These are phyloP conservation scores for Mycena latifolia DNA, from an alignment of 768 basidiomycete species.

Conservation along the genomic window DNA sequence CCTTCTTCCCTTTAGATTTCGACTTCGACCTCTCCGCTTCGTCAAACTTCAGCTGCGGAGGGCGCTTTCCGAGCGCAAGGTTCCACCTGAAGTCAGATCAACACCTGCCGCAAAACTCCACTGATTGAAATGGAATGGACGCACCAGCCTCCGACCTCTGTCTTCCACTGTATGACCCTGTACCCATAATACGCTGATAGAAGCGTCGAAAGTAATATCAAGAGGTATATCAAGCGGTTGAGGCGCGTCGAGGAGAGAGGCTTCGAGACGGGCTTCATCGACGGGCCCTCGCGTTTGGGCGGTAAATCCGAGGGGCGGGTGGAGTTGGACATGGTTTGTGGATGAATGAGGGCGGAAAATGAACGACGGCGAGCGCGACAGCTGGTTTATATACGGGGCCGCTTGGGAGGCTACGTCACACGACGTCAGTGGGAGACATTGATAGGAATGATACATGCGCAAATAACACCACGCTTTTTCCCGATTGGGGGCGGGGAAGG, in stretches of 20 bases:
- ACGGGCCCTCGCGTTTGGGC: neutral
- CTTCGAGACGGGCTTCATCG: constrained; percentile 51
- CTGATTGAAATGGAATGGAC: neutral
- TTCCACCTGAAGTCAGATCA: constrained; percentile 55
- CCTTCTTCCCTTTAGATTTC: constrained; percentile 14
- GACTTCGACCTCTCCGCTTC: neutral
- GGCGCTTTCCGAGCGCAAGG: constrained; percentile 54
- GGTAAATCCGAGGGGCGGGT: neutral
- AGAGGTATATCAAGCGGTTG: constrained; percentile 61
- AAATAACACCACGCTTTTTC: no score
- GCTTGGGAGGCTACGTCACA: no score
- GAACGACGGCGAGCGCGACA: no score
- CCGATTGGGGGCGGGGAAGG: no score
- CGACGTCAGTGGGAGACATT: no score
- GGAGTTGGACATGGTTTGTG: no score
- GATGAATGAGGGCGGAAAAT: no score
- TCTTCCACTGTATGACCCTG: constrained; percentile 60
- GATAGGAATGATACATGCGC: no score
- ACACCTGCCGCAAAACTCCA: neutral
- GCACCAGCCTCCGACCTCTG: constrained; percentile 67
- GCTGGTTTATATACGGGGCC: no score
- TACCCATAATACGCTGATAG: constrained; percentile 66
- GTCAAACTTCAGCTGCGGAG: constrained; percentile 39
- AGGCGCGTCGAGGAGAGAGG: constrained; percentile 61
- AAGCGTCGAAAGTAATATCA: constrained; percentile 56